Conservation (phyloP, 164 flowering plant genomes). For the Nymphaea thermarum region DNA sequence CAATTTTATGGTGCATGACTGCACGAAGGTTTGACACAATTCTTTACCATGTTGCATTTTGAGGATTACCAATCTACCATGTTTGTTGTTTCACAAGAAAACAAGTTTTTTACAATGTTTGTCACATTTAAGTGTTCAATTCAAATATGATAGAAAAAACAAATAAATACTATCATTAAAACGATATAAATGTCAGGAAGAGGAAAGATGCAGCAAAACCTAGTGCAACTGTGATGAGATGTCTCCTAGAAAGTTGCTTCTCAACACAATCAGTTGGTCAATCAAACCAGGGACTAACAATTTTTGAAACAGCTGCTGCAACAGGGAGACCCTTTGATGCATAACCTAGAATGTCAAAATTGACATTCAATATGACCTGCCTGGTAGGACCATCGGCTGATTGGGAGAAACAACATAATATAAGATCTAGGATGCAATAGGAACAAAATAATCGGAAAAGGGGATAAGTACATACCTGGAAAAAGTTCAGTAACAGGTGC, state of each 20-base stretch:
- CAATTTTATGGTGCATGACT: too few relatives aligned
- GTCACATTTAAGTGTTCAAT: background rate
- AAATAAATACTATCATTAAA: too few relatives aligned
- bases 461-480: constrained; percentile 50
- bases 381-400: constrained; percentile 19
- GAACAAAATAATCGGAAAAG: too few relatives aligned
- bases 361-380: constrained; percentile 34
- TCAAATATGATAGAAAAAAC: too few relatives aligned
- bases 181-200: background rate
- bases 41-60: too few relatives aligned
- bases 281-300: constrained; percentile 66
- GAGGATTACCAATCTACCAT: too few relatives aligned
- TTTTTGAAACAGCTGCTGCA: constrained; percentile 44
- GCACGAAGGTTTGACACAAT: too few relatives aligned
- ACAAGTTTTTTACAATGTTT: too few relatives aligned
- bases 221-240: constrained; percentile 44
- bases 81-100: too few relatives aligned
- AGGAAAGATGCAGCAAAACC: constrained; percentile 18
- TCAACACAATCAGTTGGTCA: constrained; percentile 54
- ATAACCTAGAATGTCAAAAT: constrained; percentile 68
- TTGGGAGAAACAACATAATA: background rate
- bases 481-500: constrained; percentile 66
- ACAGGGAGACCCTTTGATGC: constrained; percentile 48
- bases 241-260: constrained; percentile 32
- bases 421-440: too few relatives aligned